Evolutionary conservation across 2,329 filamentous ascomycete genomes (phyloP).

Genomic region (Fusarium succisae): DNA sequence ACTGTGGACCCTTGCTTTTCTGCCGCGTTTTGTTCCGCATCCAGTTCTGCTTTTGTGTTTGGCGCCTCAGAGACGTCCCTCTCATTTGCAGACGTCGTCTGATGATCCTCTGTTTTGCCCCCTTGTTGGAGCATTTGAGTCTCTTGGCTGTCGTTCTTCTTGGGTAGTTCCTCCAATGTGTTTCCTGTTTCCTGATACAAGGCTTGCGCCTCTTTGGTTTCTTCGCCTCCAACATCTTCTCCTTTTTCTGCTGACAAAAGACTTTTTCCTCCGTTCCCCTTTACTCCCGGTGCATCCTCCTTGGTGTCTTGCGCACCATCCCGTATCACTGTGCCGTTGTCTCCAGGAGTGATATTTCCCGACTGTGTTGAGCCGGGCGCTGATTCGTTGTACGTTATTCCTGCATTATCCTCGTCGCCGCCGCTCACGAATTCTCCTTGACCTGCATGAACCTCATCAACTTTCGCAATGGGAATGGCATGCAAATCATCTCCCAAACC

Average conservation of each 20-base stretch:
- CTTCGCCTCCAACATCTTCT: neutral
- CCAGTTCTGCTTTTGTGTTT: constrained; percentile 17
- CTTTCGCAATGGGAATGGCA: neutral
- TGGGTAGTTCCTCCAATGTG: neutral
- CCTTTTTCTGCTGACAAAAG: neutral
- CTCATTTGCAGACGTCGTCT: neutral
- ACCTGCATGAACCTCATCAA: neutral
- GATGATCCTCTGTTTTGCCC: constrained; percentile 5
- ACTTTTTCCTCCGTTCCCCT: neutral
- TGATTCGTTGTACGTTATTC: neutral
- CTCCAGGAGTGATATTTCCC: constrained; percentile 1
- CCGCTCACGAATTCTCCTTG: neutral
- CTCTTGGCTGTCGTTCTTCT: constrained; percentile 9
- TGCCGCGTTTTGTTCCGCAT: constrained; percentile 14
- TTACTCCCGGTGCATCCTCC: neutral
- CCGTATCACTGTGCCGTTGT: constrained; percentile 10
- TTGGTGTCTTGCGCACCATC: neutral
- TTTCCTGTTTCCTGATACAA: constrained; percentile 1
- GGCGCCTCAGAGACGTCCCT: constrained; percentile 1
- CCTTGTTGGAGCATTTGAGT: neutral
- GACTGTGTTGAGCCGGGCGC: neutral
- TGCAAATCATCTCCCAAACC: neutral
- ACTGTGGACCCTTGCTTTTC: constrained; percentile 39
- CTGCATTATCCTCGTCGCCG: neutral
- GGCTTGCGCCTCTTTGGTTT: constrained; percentile 17